These are phyloP conservation scores for Colletotrichum sp. DNA, from an alignment of 2,329 filamentous ascomycete genomes.

Conservation along the genomic window DNA sequence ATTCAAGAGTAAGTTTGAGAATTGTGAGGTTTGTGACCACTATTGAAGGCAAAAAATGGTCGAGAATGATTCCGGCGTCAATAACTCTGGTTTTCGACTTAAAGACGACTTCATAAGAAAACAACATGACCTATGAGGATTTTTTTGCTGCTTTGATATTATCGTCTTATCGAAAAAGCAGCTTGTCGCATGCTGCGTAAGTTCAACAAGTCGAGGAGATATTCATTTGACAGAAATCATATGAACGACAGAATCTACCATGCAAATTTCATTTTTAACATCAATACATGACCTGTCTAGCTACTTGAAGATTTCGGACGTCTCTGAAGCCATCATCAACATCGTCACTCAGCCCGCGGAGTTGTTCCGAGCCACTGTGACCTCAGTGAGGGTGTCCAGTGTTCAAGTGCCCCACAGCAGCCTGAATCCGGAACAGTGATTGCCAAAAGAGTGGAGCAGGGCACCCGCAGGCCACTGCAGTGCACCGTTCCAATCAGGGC, in stretches of 20 bases:
- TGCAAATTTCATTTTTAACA: rapidly evolving
- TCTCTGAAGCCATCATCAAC: neutral
- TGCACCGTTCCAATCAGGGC: neutral
- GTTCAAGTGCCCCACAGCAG: neutral
- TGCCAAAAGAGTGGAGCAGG: neutral
- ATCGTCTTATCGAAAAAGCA: rapidly evolving
- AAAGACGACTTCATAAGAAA: too few relatives aligned
- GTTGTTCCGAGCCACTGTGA: neutral
- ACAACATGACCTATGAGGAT: too few relatives aligned
- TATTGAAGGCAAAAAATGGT: neutral
- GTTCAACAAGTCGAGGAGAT: neutral
- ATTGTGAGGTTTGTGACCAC: rapidly evolving
- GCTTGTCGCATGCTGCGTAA: rapidly evolving
- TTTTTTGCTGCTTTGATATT: neutral
- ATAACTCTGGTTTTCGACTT: too few relatives aligned
- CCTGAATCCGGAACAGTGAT: neutral
- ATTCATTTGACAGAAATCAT: too few relatives aligned
- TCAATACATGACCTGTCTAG: neutral
- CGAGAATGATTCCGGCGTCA: too few relatives aligned
- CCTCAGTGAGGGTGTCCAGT: neutral
- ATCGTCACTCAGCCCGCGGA: neutral
- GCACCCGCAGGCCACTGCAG: neutral
- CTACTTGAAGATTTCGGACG: neutral
- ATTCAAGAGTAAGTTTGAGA: neutral
- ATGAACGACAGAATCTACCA: too few relatives aligned